A percentile compares a stretch with the other conserved stretches of the same genome.
Conservation (phyloP, 257 asterid species). For the Cruciata laevipes region DNA sequence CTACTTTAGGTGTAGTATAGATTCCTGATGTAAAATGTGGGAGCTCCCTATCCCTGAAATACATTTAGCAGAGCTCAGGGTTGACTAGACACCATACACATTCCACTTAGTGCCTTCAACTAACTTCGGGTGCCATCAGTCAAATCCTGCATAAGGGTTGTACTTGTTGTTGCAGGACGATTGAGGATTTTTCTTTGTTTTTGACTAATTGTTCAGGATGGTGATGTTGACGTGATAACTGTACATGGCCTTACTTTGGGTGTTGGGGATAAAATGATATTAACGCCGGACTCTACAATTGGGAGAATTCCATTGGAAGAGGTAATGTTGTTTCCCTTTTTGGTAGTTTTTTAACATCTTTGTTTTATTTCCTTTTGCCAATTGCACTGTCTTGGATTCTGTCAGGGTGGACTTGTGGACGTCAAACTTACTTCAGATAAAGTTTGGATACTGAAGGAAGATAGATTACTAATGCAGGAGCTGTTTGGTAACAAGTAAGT, state of each 20-base stretch:
- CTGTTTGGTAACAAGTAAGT: conserved; percentile 53
- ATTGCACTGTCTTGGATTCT: conserved; percentile 22
- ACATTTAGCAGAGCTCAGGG: neutral
- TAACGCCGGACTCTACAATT: conserved; percentile 47
- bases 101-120: neutral
- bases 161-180: neutral
- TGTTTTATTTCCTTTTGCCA: neutral
- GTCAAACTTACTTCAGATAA: conserved; percentile 54
- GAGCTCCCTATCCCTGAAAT: neutral
- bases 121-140: neutral
- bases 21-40: neutral
- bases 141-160: neutral
- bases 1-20: neutral
- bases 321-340: conserved; percentile 33
- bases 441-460: conserved; percentile 81
- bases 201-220: conserved; percentile 43
- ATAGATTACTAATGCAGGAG: conserved; percentile 56
- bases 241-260: conserved; percentile 41
- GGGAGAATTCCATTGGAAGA: conserved; percentile 47
- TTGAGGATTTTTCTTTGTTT: conserved; percentile 15
- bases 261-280: conserved; percentile 45
- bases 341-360: neutral
- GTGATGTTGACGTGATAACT: conserved; percentile 37
- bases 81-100: neutral
- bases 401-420: conserved; percentile 66